Evolutionary conservation across 2,329 filamentous ascomycete species (phyloP).

Genomic region (Venturia asperata): DNA sequence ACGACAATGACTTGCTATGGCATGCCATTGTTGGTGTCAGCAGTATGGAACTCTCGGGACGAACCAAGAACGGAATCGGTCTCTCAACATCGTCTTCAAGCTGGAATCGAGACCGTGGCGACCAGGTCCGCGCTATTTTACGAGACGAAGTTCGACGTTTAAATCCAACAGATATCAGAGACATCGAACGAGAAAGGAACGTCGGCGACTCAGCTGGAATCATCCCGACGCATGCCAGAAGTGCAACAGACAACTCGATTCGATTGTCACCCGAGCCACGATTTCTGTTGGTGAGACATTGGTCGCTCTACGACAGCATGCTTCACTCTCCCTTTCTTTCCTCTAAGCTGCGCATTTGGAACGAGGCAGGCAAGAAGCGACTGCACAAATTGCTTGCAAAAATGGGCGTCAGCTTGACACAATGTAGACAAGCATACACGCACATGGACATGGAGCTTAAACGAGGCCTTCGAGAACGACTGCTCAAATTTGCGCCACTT

Average conservation of each 20-base stretch:
- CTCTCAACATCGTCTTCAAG: slow-evolving; percentile 54
- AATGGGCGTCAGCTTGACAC: slow-evolving; percentile 90
- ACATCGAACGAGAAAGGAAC: slow-evolving; percentile 53
- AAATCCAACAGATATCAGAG: slow-evolving; percentile 65
- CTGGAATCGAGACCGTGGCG: slow-evolving; percentile 76
- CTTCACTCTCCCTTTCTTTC: slow-evolving; percentile 93
- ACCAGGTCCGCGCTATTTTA: slow-evolving; percentile 75
- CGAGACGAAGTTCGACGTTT: slow-evolving; percentile 89
- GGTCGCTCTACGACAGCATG: slow-evolving; percentile 98
- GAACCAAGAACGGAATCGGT: slow-evolving; percentile 73
- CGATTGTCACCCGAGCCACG: slow-evolving; percentile 87
- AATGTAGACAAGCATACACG: slow-evolving; percentile 92
- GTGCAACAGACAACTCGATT: slow-evolving; percentile 86
- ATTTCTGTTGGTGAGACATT: slow-evolving; percentile 87
- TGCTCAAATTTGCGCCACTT: slow-evolving; percentile 84
- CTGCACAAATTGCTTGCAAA: slow-evolving; percentile 93
- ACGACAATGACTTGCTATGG: slow-evolving; percentile 96
- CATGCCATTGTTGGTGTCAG: slow-evolving; percentile 88
- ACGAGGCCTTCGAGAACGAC: slow-evolving; percentile 71
- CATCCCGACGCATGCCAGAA: slow-evolving; percentile 80
- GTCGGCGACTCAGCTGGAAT: slow-evolving; percentile 65
- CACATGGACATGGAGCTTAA: slow-evolving; percentile 99
- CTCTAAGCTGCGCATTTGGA: slow-evolving; percentile 89
- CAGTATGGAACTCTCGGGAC: slow-evolving; percentile 86
- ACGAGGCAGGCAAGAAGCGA: slow-evolving; percentile 76